Base-by-base conservation (phyloP, 352 stramenopile genomes). In the Blastocystis sp. region DNA sequence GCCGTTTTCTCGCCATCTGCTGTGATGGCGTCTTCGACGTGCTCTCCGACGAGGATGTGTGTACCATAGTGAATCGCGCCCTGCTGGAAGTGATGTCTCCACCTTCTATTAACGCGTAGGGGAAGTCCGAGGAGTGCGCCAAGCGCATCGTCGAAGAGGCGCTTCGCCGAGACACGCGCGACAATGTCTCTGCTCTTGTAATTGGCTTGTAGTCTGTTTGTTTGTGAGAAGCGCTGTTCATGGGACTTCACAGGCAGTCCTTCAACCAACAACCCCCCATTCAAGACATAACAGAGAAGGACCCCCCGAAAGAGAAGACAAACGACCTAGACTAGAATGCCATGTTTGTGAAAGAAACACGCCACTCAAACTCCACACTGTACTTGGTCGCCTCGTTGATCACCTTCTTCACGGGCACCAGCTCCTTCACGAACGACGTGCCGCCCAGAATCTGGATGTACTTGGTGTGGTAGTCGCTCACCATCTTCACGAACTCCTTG, bases 1-100 rank as follows among this genome's bases (percentile, higher is more conserved):
- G 74, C 34, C 34, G 65, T 21, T 88, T 88, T 76, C 2, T 76
- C 7, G 60, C 78, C 1, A 76, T 88, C 10, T 45, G 64, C 21
- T 88, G 78, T 38, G 78, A 88, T 59, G 78, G 78, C 21, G 66
- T 88, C 7, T 88, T 88, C 59, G 78, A 88, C 59, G 78, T 88
- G 11, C 63, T 88, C 57, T 79, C 78, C 34, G 78, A 88, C 48
- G 38, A 79, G 38, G 78, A 88, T 17, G 78, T 88, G 66, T 88
- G 63, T 78, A 65, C 45, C 2, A 76, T 88, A 24, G 66, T 88
- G 43, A 52, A 59, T 9, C 14, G 78, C 2, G 79, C 42, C 24
- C 19, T 88, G 28, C 45, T 78, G 17, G 38, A 68, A 14, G 61
- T 82, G 48, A 70, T 6, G 57, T 2, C 1, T 17, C 3, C 34